These are phyloP conservation scores for Fraxinus albicans DNA, from an alignment of 305 asterid genomes.

Conservation along the genomic window DNA sequence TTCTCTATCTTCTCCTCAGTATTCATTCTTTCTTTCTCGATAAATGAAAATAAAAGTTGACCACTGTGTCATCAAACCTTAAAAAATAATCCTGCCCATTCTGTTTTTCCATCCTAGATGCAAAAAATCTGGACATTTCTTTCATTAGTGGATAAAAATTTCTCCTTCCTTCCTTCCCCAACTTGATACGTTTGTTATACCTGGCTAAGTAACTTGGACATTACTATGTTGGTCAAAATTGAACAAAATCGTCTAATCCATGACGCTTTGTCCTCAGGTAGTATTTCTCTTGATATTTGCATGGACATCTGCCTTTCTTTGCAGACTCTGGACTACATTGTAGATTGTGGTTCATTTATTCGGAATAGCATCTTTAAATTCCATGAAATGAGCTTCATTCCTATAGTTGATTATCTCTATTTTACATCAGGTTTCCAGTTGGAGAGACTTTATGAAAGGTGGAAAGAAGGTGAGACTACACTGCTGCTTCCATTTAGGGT, in stretches of 20 bases:
- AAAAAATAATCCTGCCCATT: neutral
- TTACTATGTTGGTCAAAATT: neutral
- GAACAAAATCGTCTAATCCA: neutral
- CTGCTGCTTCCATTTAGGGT: neutral
- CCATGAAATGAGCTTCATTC: neutral
- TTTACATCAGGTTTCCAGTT: constrained; percentile 78
- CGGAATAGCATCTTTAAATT: neutral
- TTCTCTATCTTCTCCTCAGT: neutral
- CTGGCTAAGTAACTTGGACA: neutral
- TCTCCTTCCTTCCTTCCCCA: neutral
- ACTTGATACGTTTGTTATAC: neutral
- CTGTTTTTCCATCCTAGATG: neutral
- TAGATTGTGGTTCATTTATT: neutral
- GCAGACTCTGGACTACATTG: neutral
- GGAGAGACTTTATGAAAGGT: constrained; percentile 98
- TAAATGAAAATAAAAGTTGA: neutral
- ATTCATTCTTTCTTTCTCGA: neutral
- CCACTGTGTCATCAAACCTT: neutral
- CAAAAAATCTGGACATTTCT: neutral
- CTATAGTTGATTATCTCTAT: neutral
- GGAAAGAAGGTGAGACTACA: constrained; percentile 71
- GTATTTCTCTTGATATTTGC: neutral
- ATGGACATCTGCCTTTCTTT: neutral
- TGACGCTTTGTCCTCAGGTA: neutral
- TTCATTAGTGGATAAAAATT: too few species aligned